Percentiles rank a stretch among this genome's conserved stretches.
Conservation (phyloP, 495 filamentous ascomycete species). For the Penicillium roqueforti region DNA sequence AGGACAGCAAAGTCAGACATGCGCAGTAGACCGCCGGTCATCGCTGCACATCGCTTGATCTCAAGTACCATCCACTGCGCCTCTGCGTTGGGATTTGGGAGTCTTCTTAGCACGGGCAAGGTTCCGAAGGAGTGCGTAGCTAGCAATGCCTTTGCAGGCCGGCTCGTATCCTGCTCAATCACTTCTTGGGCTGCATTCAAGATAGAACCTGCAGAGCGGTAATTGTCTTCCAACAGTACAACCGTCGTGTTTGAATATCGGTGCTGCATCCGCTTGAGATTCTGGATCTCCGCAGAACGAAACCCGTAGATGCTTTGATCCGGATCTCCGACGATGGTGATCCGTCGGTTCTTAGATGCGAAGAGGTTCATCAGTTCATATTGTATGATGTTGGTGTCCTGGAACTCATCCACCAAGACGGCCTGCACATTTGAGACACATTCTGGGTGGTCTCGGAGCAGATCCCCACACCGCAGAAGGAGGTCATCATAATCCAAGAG, state of each 20-base stretch:
- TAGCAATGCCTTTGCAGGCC: slow-evolving; percentile 73
- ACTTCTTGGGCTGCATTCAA: slow-evolving; percentile 74
- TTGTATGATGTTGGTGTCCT: slow-evolving; percentile 94
- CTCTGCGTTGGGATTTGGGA: slow-evolving; percentile 69
- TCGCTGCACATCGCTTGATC: slow-evolving; percentile 63
- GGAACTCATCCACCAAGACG: slow-evolving; percentile 95
- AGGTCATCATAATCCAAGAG: slow-evolving; percentile 96
- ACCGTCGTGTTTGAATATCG: slow-evolving; percentile 74
- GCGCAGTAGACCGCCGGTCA: slow-evolving; percentile 69
- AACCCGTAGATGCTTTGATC: slow-evolving; percentile 99
- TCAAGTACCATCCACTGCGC: slow-evolving; percentile 88
- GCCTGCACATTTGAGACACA: slow-evolving; percentile 89
- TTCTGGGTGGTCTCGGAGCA: slow-evolving; percentile 70
- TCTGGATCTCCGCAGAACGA: slow-evolving; percentile 92
- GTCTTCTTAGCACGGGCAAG: slow-evolving; percentile 74
- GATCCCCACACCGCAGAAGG: slow-evolving; percentile 74
- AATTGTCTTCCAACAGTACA: slow-evolving; percentile 91
- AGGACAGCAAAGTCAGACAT: slow-evolving; percentile 82
- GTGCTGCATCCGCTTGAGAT: slow-evolving; percentile 71
- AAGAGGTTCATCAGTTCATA: slow-evolving; percentile 94
- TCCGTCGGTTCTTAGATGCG: slow-evolving; percentile 62
- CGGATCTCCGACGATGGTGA: slow-evolving; percentile 95
- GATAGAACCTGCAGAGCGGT: slow-evolving; percentile 90
- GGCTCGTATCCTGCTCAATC: slow-evolving; percentile 83
- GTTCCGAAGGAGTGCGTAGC: slow-evolving; percentile 80